Conservation (phyloP, 805 yeast species). For the Candida sanyiensis region DNA sequence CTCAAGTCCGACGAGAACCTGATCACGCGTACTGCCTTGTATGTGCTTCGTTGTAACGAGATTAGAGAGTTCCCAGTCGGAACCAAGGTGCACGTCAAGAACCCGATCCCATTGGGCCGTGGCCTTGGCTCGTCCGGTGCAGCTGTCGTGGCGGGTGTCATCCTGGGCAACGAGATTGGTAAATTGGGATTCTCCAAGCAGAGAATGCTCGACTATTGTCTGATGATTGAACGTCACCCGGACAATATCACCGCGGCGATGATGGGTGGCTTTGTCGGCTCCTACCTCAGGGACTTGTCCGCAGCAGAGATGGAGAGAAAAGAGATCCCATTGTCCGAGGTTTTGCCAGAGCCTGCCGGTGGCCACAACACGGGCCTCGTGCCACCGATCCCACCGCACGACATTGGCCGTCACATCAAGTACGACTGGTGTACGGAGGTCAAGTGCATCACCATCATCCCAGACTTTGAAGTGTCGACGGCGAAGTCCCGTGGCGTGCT, state of each 20-base stretch:
- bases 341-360: constrained; percentile 72
- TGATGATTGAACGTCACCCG: constrained; percentile 97
- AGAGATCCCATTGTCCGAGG: constrained; percentile 79
- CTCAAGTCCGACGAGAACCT: constrained; percentile 70
- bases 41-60: constrained; percentile 80
- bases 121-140: constrained; percentile 98
- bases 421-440: constrained; percentile 78
- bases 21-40: constrained; percentile 88
- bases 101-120: constrained; percentile 94
- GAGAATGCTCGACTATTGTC: constrained; percentile 87
- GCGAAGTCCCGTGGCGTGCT: constrained; percentile 87
- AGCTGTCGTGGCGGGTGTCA: constrained; percentile 95
- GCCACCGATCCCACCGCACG: constrained; percentile 78
- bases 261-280: constrained; percentile 98
- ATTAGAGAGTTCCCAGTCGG: constrained; percentile 75
- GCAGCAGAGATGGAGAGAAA: constrained; percentile 67
- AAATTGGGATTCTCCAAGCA: constrained; percentile 64
- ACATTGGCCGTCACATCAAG: constrained; percentile 84
- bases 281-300: constrained; percentile 76
- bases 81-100: constrained; percentile 70
- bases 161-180: constrained; percentile 83
- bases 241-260: constrained; percentile 98
- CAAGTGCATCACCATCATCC: constrained; percentile 87
- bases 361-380: constrained; percentile 62
- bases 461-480: constrained; percentile 91